Evolutionary conservation across 2,329 filamentous ascomycete genomes (phyloP).

Genomic region (Hypoxylon sp.): DNA sequence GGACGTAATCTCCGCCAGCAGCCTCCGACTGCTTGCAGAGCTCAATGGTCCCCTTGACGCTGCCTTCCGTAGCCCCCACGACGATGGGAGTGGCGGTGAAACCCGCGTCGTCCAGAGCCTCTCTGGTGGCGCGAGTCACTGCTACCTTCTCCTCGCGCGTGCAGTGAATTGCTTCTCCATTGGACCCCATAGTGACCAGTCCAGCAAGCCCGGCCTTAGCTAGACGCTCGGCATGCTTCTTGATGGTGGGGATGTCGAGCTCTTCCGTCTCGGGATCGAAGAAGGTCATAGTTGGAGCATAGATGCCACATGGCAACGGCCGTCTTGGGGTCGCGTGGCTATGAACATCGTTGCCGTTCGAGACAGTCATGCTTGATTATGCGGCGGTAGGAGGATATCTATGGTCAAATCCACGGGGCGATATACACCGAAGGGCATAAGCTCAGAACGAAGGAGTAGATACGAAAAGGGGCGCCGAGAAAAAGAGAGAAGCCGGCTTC

Average conservation of each 20-base stretch:
- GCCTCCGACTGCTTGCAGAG: constrained; percentile 71
- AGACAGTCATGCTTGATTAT: constrained; percentile 46
- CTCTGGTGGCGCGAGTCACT: constrained; percentile 79
- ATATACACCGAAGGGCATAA: constrained; percentile 27
- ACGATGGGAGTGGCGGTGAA: constrained; percentile 81
- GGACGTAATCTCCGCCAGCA: constrained; percentile 80
- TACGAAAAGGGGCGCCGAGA: constrained; percentile 29
- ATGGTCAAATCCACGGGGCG: constrained; percentile 12
- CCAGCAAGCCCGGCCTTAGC: constrained; percentile 80
- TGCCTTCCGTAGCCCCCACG: constrained; percentile 81
- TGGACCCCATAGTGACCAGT: constrained; percentile 87
- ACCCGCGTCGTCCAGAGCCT: constrained; percentile 82
- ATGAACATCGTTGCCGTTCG: constrained; percentile 44
- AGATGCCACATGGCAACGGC: constrained; percentile 81
- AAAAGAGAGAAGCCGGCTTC: constrained; percentile 14
- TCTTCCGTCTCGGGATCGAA: constrained; percentile 86
- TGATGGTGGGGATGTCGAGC: constrained; percentile 80
- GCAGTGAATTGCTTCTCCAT: constrained; percentile 88
- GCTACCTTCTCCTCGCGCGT: constrained; percentile 77
- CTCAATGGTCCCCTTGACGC: constrained; percentile 80
- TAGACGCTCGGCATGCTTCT: constrained; percentile 81
- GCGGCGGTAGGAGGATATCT: constrained; percentile 6
- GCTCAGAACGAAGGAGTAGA: constrained; percentile 7
- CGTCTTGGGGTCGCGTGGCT: constrained; percentile 52
- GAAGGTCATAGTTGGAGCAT: constrained; percentile 90